A percentile compares a stretch with the other conserved stretches of the same genome.
These are phyloP conservation scores for Zygosaccharomyces kombuchaensis DNA, from an alignment of 805 yeast species.

Conservation along the genomic window DNA sequence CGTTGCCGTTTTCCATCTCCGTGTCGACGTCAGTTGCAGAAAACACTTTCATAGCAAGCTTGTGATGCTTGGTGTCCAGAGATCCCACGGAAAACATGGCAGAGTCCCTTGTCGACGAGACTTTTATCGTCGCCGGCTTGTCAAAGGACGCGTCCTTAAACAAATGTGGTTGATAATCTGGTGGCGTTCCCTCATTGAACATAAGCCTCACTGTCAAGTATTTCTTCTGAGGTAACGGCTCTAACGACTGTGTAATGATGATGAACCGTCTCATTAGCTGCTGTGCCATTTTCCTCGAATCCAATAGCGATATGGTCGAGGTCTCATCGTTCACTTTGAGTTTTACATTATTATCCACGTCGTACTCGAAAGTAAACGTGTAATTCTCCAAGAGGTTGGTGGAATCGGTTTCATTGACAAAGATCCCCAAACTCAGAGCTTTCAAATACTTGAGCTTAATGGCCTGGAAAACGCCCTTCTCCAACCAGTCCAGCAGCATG, in stretches of 20 bases:
- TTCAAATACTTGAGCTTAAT: slow-evolving; percentile 41
- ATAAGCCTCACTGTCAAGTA: slow-evolving; percentile 46
- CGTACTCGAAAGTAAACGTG: slow-evolving; percentile 45
- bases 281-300: slow-evolving; percentile 44
- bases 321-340: slow-evolving; percentile 21
- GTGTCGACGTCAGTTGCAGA: slow-evolving; percentile 20
- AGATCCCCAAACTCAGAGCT: slow-evolving; percentile 44
- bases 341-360: slow-evolving; percentile 26
- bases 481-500: slow-evolving; percentile 49
- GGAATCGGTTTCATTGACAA: slow-evolving; percentile 42
- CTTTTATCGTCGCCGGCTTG: slow-evolving; percentile 35
- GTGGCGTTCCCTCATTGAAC: slow-evolving; percentile 46
- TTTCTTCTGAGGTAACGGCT: slow-evolving; percentile 46
- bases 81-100: slow-evolving; percentile 31
- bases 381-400: slow-evolving; percentile 47
- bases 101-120: slow-evolving; percentile 21
- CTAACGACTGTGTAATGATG: slow-evolving; percentile 49
- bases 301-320: slow-evolving; percentile 27
- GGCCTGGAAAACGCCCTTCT: slow-evolving; percentile 45
- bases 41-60: slow-evolving; percentile 31
- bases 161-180: slow-evolving; percentile 45
- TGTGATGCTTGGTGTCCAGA: slow-evolving; percentile 33
- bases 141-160: slow-evolving; percentile 42
- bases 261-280: slow-evolving; percentile 49
- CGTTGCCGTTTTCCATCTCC: slow-evolving; percentile 8